Evolutionary conservation across 148 eudicot genomes (phyloP), one percentile per base, ranked within the genome.

Genomic region (Nepenthes mirabilis): DNA sequence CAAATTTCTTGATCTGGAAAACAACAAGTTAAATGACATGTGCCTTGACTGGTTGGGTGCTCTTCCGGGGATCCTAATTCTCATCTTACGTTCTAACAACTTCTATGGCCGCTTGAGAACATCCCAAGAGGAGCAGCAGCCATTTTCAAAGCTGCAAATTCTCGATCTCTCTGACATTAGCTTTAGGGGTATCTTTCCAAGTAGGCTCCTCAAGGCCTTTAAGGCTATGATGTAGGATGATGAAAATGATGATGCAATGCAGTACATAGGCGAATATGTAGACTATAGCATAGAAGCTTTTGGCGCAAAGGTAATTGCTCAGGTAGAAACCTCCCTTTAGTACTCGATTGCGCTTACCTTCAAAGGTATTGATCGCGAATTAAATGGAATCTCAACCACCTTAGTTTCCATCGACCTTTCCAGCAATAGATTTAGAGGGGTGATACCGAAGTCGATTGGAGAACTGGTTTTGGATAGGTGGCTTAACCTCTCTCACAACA

Each of bases 401-500:
- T 47, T 58, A 13, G 57, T 12, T 5, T 0, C 52, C 2, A 49
- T 49, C 13, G 52, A 49, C 13, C 3, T 49, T n/a, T 49, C 52
- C 6, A 57, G 34, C 59, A 78, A 78, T n/a, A 64, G 11, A 2
- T 78, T 78, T 14, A 14, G 37, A 2, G 78, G 75, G 1, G 65
- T 65, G 11, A 68, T 78, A 34, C 70, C 75, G 5, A 62, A 45
- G 0, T 40, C 36, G 48, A 65, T 78, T 0, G 78, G 75, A 4
- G 34, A 65, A 1, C 47, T 78, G 0, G 50, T 54, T 14, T 55
- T 67, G 6, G 58, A 73, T 1, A 63, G 55, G 9, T 43, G 40
- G 32, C 75, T 77, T 37, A 74, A 78, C 69, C 62, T 78, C 6
- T 78, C 82, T 11, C 65, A 74, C 59, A 78, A 78, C 74, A 34